A percentile compares a stretch with the other conserved stretches of the same genome.
These are phyloP conservation scores for Eucalyptus microcorys DNA, from an alignment of 345 rosid genomes.

Conservation along the genomic window DNA sequence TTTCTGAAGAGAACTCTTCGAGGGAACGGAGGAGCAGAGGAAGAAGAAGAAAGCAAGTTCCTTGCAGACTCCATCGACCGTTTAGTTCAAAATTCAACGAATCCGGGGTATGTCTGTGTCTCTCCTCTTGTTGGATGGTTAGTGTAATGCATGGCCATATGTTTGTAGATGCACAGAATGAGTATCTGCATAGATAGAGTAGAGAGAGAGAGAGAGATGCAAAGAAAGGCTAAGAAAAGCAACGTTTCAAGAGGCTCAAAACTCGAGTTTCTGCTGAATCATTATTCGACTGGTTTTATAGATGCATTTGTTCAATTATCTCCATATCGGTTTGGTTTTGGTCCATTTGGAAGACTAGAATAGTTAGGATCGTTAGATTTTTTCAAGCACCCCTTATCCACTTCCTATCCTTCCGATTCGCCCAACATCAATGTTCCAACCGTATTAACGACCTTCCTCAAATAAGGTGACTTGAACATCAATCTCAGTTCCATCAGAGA, in stretches of 20 bases:
- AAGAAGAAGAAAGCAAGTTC: conserved; percentile 23
- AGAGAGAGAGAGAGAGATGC: background rate
- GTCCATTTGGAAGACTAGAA: background rate
- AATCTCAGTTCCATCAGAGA: background rate
- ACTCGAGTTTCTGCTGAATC: background rate
- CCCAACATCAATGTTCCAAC: background rate
- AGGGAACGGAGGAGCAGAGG: conserved; percentile 47
- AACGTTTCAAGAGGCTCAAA: background rate
- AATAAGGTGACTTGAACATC: background rate
- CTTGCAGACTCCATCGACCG: conserved; percentile 52
- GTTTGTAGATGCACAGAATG: background rate
- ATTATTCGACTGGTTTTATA: background rate
- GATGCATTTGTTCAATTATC: background rate
- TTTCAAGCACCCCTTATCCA: background rate
- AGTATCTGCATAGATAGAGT: background rate
- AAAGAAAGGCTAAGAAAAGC: background rate
- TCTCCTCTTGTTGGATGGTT: background rate
- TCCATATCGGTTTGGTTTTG: background rate
- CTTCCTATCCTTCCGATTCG: background rate
- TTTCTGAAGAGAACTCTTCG: conserved; percentile 34
- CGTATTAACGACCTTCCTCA: background rate
- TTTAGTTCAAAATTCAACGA: background rate
- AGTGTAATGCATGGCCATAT: background rate
- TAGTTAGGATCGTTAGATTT: background rate
- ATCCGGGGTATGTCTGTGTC: background rate